Evolutionary conservation across 768 basidiomycete species (phyloP).

Genomic region (Tubosaeta brunneosetosa): DNA sequence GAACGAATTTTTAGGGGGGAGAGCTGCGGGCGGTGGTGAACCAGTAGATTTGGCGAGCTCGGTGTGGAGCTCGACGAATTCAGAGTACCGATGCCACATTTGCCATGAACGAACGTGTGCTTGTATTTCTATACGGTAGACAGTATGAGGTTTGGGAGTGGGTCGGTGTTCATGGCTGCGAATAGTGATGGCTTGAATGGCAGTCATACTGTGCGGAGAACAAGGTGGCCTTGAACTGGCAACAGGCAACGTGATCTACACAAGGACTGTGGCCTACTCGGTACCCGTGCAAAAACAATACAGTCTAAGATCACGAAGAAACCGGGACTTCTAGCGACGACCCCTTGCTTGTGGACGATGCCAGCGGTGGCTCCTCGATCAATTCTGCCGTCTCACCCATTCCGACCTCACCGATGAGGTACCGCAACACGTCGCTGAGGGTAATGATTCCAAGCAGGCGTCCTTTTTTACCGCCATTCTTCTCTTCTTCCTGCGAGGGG

Average conservation of each 20-base stretch:
- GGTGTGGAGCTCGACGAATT: slow-evolving; percentile 83
- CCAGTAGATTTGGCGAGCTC: slow-evolving; percentile 79
- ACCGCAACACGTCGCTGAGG: slow-evolving; percentile 81
- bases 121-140: slow-evolving; percentile 79
- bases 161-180: slow-evolving; percentile 63
- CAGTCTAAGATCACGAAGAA: slow-evolving; percentile 11
- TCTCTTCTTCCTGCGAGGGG: slow-evolving; percentile 68
- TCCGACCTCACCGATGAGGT: slow-evolving; percentile 66
- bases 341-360: slow-evolving; percentile 8
- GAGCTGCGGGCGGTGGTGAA: slow-evolving; percentile 67
- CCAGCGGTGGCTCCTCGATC: slow-evolving; percentile 24
- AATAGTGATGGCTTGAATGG: slow-evolving; percentile 74
- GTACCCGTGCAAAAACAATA: slow-evolving; percentile 4
- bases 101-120: slow-evolving; percentile 91
- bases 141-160: slow-evolving; percentile 71
- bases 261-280: neutral
- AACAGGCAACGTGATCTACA: slow-evolving; percentile 8
- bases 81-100: slow-evolving; percentile 92
- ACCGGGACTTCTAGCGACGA: slow-evolving; percentile 15
- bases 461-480: slow-evolving; percentile 74
- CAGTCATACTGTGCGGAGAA: slow-evolving; percentile 43
- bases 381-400: slow-evolving; percentile 44
- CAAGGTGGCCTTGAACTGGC: no score
- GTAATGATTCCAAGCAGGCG: slow-evolving; percentile 83
- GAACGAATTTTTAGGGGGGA: slow-evolving; percentile 83